Evolutionary conservation across 1,284 basidiomycete genomes (phyloP).

Genomic region (Laetiporus sulphureus): DNA sequence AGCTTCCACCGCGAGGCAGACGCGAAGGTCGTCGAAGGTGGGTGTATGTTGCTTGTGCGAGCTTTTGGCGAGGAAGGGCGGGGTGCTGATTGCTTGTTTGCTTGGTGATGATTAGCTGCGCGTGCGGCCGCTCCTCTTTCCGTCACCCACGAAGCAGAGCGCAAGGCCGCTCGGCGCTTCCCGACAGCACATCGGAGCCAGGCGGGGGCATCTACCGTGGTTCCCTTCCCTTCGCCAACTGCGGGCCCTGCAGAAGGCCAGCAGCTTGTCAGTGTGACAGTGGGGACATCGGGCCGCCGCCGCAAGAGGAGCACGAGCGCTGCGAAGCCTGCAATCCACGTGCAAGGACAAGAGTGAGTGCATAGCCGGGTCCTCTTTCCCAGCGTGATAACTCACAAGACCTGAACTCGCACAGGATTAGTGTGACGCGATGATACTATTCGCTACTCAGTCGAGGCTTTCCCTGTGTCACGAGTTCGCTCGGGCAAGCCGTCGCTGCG

Average conservation of each 20-base stretch:
- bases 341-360: slow-evolving; percentile 18
- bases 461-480: no score
- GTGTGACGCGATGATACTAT: neutral
- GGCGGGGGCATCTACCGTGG: slow-evolving; percentile 8
- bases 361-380: neutral
- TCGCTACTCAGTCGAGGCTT: no score
- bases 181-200: slow-evolving; percentile 16
- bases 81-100: neutral
- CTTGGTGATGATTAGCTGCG: slow-evolving; percentile 19
- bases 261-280: slow-evolving; percentile 22
- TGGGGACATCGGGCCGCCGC: slow-evolving; percentile 16
- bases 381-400: neutral
- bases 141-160: neutral
- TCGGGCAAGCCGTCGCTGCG: no score
- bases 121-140: slow-evolving; percentile 17
- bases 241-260: slow-evolving; percentile 6
- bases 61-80: neutral
- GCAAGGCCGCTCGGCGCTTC: slow-evolving; percentile 11
- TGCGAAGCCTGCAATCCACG: slow-evolving; percentile 25
- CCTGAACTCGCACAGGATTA: neutral
- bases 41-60: slow-evolving; percentile 8
- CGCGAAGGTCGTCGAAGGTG: slow-evolving; percentile 62
- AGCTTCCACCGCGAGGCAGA: slow-evolving; percentile 76
- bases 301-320: slow-evolving; percentile 24
- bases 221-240: slow-evolving; percentile 5